phyloP scores from a whole-genome alignment of 2,329 filamentous ascomycete genomes.

The Neofusicoccum ribis region DNA sequence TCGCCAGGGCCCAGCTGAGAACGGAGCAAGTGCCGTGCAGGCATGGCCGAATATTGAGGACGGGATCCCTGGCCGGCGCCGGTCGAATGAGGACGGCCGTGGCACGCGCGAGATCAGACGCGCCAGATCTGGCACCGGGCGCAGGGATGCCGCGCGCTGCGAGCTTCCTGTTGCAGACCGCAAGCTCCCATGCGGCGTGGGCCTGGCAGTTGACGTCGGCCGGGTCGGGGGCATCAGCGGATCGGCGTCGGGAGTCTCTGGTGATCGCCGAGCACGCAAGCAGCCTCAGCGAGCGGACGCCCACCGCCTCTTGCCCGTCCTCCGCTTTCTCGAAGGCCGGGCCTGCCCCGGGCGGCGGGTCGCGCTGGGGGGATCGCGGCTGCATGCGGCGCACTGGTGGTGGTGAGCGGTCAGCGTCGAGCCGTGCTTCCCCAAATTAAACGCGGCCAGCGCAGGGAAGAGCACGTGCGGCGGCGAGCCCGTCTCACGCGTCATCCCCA shows the following conservation, averaged over 20 bases:
- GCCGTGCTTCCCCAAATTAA: conserved; percentile 15
- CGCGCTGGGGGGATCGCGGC: neutral
- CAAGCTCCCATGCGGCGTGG: neutral
- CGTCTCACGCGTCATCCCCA: conserved; percentile 10
- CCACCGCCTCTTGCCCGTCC: too few relatives aligned
- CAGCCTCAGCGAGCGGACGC: too few relatives aligned
- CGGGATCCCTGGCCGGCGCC: neutral
- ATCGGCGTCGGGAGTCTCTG: neutral
- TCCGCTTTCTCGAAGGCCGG: too few relatives aligned
- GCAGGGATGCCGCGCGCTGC: too few relatives aligned
- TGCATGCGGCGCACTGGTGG: neutral
- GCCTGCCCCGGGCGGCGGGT: too few relatives aligned
- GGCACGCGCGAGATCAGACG: neutral
- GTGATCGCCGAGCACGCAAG: neutral
- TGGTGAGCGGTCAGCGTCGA: neutral
- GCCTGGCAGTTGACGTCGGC: neutral
- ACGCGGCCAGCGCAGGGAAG: neutral
- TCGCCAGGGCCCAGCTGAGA: neutral
- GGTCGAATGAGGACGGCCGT: neutral
- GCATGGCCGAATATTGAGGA: neutral
- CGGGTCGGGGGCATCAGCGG: neutral
- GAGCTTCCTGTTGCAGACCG: neutral
- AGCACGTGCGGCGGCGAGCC: conserved; percentile 6
- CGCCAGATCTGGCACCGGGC: neutral
- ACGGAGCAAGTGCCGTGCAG: neutral